Conservation (phyloP, 2,329 filamentous ascomycete genomes). For the Colletotrichum lini region DNA sequence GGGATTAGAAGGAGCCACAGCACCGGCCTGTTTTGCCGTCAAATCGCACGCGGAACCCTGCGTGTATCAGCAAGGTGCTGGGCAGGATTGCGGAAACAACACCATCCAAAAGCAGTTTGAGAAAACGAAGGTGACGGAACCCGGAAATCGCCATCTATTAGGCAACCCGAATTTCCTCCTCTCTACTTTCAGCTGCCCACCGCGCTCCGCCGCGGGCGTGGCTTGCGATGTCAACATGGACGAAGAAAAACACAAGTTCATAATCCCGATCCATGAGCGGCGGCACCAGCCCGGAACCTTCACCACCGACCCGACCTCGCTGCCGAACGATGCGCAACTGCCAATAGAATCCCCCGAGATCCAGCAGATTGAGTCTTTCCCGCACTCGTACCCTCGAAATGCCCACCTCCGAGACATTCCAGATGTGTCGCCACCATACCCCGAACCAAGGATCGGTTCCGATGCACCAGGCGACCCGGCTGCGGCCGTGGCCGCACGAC, state of each 20-base stretch:
- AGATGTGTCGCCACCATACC: conserved; percentile 26
- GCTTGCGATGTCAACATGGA: conserved; percentile 31
- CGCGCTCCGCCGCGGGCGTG: conserved; percentile 25
- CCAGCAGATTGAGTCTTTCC: conserved; percentile 29
- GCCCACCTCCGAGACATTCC: conserved; percentile 21
- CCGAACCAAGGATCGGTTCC: conserved; percentile 25
- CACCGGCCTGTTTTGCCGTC: conserved; percentile 17
- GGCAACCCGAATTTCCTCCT: background rate
- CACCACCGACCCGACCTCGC: conserved; percentile 10
- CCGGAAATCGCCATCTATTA: background rate
- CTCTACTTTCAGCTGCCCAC: background rate
- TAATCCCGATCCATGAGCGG: conserved; percentile 37
- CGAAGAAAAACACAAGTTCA: conserved; percentile 41
- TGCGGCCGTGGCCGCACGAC: conserved; percentile 14
- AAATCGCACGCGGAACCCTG: conserved; percentile 20
- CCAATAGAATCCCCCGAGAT: conserved; percentile 28
- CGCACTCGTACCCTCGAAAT: conserved; percentile 26
- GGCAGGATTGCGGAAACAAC: background rate
- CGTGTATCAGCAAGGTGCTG: conserved; percentile 16
- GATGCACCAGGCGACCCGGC: conserved; percentile 4
- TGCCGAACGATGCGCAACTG: background rate
- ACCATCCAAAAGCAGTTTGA: background rate
- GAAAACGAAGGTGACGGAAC: background rate
- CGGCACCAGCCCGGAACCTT: conserved; percentile 12
- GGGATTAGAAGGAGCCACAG: conserved; percentile 18